Percentiles rank a stretch among this genome's conserved stretches.
These are phyloP conservation scores for Syzygium syzygioides DNA, from an alignment of 441 rosid genomes.

Conservation along the genomic window DNA sequence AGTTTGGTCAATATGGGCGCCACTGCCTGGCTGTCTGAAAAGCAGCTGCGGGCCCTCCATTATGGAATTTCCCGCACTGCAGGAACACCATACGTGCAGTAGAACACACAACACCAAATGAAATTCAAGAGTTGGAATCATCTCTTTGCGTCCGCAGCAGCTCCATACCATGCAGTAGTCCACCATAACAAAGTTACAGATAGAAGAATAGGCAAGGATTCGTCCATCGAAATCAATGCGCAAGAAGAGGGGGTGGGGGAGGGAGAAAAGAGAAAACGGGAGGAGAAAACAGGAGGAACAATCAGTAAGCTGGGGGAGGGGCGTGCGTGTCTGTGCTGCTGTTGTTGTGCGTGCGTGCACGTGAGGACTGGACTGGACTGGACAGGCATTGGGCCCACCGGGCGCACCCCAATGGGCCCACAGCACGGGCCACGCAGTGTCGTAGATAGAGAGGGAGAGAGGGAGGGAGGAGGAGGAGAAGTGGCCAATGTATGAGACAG, in stretches of 20 bases:
- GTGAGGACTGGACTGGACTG: slow-evolving; percentile 17
- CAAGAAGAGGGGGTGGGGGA: background rate
- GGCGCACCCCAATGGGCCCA: slow-evolving; percentile 13
- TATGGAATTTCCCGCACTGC: background rate
- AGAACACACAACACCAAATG: background rate
- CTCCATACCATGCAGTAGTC: background rate
- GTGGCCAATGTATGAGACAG: slow-evolving; percentile 2
- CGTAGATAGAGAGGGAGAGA: background rate
- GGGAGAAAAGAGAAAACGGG: background rate
- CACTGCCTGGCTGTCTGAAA: slow-evolving; percentile 3
- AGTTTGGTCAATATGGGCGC: background rate
- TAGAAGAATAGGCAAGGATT: background rate
- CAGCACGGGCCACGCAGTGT: background rate
- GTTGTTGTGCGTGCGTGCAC: background rate
- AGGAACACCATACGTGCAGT: background rate
- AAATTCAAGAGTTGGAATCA: background rate
- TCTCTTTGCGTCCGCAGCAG: background rate
- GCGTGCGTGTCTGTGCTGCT: background rate
- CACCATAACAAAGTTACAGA: background rate
- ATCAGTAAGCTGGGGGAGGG: background rate
- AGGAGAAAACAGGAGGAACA: background rate
- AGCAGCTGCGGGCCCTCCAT: background rate
- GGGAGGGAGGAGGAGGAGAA: background rate
- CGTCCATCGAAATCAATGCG: background rate
- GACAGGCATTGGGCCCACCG: slow-evolving; percentile 1